These are phyloP conservation scores for Aspergillus cejpii DNA, from an alignment of 2,329 filamentous ascomycete species.

Conservation along the genomic window DNA sequence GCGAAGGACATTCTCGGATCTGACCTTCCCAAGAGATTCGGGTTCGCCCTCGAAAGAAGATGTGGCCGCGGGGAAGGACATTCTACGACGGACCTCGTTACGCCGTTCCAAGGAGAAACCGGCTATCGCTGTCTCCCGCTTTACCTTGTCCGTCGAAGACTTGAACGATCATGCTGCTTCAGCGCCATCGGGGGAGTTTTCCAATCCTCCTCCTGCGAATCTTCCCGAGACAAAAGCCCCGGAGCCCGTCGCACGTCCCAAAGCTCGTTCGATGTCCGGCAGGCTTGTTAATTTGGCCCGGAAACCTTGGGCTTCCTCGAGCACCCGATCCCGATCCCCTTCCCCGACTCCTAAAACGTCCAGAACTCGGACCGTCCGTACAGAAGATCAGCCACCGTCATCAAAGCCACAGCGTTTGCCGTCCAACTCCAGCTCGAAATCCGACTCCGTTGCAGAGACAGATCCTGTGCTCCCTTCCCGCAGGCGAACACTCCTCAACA, in stretches of 20 bases:
- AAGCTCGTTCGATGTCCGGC: conserved; percentile 45
- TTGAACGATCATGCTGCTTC: conserved; percentile 22
- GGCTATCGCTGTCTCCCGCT: conserved; percentile 29
- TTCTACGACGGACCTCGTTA: conserved; percentile 38
- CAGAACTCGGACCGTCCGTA: conserved; percentile 18
- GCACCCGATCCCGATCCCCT: conserved; percentile 42
- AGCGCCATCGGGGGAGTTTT: conserved; percentile 15
- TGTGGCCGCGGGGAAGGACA: conserved; percentile 37
- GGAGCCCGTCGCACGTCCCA: conserved; percentile 32
- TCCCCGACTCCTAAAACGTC: conserved; percentile 38
- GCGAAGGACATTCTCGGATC: conserved; percentile 47
- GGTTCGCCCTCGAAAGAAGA: conserved; percentile 35
- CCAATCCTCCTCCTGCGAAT: conserved; percentile 1
- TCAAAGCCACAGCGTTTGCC: conserved; percentile 13
- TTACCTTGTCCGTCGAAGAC: conserved; percentile 36
- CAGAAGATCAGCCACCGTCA: conserved; percentile 27
- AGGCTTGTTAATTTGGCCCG: conserved; percentile 47
- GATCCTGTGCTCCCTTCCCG: conserved; percentile 20
- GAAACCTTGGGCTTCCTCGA: conserved; percentile 44
- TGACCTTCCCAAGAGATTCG: conserved; percentile 39
- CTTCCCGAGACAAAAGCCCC: conserved; percentile 7
- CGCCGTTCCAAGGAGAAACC: conserved; percentile 29
- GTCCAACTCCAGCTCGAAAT: conserved; percentile 14
- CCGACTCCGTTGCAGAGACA: conserved; percentile 15
- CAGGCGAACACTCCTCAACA: conserved; percentile 31